Evolutionary conservation across 2,329 filamentous ascomycete species (phyloP), one percentile per base, ranked within the genome.

Genomic region (Akanthomyces lecanii): DNA sequence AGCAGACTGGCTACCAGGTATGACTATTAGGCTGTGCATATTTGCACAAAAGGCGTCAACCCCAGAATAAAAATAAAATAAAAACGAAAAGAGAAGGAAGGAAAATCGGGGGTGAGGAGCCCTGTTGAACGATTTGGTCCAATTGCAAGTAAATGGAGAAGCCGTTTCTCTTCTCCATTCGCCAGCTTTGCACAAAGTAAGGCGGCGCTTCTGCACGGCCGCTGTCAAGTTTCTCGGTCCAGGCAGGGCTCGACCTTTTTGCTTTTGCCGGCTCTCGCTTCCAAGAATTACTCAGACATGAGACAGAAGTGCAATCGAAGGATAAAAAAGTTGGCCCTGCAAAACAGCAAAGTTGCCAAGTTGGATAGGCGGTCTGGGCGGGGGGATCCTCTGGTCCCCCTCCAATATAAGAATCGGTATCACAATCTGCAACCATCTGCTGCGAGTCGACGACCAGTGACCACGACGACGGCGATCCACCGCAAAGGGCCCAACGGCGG

Each of bases 361-460:
- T 36, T 16, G 38, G 21, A 45, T n/a, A 3, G 44, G 23, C 44
- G 33, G 33, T 30, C 33, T 12, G 1, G 23, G 12, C 44, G 58
- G 2, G 33, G 33, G 7, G 58, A 61, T 53, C 58, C 58, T 61
- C 58, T 28, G 25, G 25, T 40, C 36, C 48, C 58, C 58, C 58
- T 61, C 58, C 48, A 61, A 61, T 61, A 61, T 61, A 45, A 61
- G n/a, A 61, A 53, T 61, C 58, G 58, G 58, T 61, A 45, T 61
- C 58, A 61, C 28, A 61, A 61, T 61, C 47, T 61, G 56, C 56
- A 47, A 36, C 33, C 56, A 44, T 45, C 21, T 57, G 42, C 54
- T 57, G 36, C 56, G 33, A 51, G 56, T 42, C 56, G 42, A 25
- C 30, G 14, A 48, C 28, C 54, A 28, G 42, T 18, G 30, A 21